These are phyloP conservation scores for Penicillium occitanis DNA, from an alignment of 2,329 filamentous ascomycete genomes.

Conservation along the genomic window DNA sequence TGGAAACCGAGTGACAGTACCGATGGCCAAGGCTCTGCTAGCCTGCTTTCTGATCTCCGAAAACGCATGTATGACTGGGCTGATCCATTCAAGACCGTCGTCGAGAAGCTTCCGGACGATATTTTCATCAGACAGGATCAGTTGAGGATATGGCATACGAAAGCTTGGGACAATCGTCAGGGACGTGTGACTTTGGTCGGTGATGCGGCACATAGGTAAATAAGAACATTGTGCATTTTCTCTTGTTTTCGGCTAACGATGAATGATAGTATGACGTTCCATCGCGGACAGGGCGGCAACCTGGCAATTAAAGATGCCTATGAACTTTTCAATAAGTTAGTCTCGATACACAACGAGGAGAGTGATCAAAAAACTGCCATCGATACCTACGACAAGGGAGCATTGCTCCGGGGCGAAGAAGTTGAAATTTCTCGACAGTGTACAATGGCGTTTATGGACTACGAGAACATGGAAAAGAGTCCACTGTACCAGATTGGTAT, in stretches of 20 bases:
- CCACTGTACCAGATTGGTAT: constrained; percentile 12
- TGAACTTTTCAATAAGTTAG: constrained; percentile 12
- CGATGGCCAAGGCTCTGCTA: background rate
- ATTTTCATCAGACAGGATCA: constrained; percentile 12
- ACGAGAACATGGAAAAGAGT: constrained; percentile 12
- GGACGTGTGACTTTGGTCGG: constrained; percentile 12
- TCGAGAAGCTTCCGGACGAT: constrained; percentile 13
- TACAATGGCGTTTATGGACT: constrained; percentile 16
- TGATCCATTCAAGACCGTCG: constrained; percentile 10
- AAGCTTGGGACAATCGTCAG: constrained; percentile 15
- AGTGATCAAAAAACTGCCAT: background rate
- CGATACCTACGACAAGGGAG: constrained; percentile 14
- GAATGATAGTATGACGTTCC: constrained; percentile 17
- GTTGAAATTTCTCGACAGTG: constrained; percentile 16
- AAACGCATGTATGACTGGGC: constrained; percentile 15
- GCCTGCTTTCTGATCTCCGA: background rate
- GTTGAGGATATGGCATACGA: constrained; percentile 17
- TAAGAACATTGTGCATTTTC: background rate
- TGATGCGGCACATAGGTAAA: constrained; percentile 15
- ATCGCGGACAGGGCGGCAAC: constrained; percentile 18
- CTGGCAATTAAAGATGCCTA: constrained; percentile 17
- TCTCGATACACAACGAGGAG: background rate
- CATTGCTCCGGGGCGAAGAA: constrained; percentile 13
- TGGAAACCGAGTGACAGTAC: background rate
- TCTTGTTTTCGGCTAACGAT: background rate